A percentile compares a stretch with the other conserved stretches of the same genome.
phyloP scores from a whole-genome alignment of 805 yeast genomes.

The Metahyphopichia silvanorum region DNA sequence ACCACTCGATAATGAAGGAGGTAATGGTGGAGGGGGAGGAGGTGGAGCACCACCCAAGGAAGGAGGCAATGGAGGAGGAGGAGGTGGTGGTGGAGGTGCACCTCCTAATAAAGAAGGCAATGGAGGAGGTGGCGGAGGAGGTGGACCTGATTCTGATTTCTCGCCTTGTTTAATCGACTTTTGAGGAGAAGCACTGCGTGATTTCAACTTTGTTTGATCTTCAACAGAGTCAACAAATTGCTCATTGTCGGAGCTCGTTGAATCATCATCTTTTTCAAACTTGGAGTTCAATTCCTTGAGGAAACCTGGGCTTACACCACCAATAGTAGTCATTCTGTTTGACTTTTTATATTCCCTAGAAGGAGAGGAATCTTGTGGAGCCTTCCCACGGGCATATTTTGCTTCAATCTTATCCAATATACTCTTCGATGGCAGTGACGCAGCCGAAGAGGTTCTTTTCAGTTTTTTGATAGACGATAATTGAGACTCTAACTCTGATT shows the following conservation, averaged over 20 bases:
- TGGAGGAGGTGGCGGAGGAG: constrained; percentile 23
- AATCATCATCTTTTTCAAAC: constrained; percentile 37
- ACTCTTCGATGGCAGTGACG: constrained; percentile 3
- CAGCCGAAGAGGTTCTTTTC: constrained; percentile 7
- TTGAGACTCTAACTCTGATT: constrained; percentile 38
- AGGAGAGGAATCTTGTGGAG: constrained; percentile 13
- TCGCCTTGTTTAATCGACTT: constrained; percentile 2
- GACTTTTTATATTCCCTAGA: constrained; percentile 12
- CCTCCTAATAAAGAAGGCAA: constrained; percentile 6
- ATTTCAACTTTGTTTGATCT: constrained; percentile 2
- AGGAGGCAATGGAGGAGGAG: constrained; percentile 23
- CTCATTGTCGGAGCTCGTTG: constrained; percentile 24
- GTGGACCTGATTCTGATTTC: constrained; percentile 9
- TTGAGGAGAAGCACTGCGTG: constrained; percentile 4
- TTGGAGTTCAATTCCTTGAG: constrained; percentile 51
- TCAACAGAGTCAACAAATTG: constrained; percentile 7
- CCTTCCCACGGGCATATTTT: constrained; percentile 45
- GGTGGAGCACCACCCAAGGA: constrained; percentile 11
- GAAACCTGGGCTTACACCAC: constrained; percentile 46
- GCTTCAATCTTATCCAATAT: constrained; percentile 37
- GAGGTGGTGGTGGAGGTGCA: constrained; percentile 19
- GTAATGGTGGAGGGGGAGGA: constrained; percentile 16
- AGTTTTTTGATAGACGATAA: constrained; percentile 20
- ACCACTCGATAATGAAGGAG: constrained; percentile 14
- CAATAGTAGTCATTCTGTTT: constrained; percentile 32